Conservation (phyloP, 2,329 filamentous ascomycete species). For the Nigrospora oryzae region DNA sequence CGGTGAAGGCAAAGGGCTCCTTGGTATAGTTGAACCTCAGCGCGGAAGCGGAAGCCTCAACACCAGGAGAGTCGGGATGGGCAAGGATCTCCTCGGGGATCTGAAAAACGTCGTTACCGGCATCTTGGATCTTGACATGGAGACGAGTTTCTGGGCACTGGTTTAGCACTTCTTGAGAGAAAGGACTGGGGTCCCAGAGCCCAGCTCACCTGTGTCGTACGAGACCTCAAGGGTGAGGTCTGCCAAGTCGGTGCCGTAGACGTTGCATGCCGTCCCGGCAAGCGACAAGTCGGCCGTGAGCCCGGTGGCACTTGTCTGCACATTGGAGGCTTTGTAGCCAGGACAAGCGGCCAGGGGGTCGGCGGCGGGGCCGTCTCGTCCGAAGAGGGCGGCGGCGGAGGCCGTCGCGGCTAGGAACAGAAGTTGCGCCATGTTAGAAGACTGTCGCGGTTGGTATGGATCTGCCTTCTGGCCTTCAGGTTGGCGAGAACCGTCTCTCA, state of each 20-base stretch:
- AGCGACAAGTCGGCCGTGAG: conserved; percentile 56
- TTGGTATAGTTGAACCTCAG: conserved; percentile 24
- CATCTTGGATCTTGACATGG: conserved; percentile 67
- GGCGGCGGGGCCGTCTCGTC: conserved; percentile 14
- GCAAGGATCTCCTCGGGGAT: conserved; percentile 62
- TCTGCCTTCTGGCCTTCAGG: too few relatives aligned
- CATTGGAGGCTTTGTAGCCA: conserved; percentile 52
- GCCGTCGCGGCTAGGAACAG: too few relatives aligned
- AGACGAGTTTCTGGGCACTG: conserved; percentile 48
- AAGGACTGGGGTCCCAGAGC: too few relatives aligned
- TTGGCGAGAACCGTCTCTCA: too few relatives aligned
- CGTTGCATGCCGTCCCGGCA: conserved; percentile 57
- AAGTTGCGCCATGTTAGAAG: too few relatives aligned
- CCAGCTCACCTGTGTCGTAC: conserved; percentile 44
- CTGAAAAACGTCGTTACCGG: conserved; percentile 62
- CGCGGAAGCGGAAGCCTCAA: conserved; percentile 10
- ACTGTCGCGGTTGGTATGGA: too few relatives aligned
- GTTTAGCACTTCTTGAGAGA: too few relatives aligned
- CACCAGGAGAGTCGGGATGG: conserved; percentile 33
- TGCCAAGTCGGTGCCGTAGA: conserved; percentile 60
- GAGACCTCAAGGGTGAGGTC: conserved; percentile 54
- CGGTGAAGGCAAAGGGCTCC: conserved; percentile 31
- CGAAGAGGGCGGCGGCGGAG: conserved; percentile 12
- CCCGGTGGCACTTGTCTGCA: conserved; percentile 37
- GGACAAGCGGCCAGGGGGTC: conserved; percentile 38